Evolutionary conservation across 192 early-diverging fungal species (phyloP).

Genomic region (Umbelopsis sp.): DNA sequence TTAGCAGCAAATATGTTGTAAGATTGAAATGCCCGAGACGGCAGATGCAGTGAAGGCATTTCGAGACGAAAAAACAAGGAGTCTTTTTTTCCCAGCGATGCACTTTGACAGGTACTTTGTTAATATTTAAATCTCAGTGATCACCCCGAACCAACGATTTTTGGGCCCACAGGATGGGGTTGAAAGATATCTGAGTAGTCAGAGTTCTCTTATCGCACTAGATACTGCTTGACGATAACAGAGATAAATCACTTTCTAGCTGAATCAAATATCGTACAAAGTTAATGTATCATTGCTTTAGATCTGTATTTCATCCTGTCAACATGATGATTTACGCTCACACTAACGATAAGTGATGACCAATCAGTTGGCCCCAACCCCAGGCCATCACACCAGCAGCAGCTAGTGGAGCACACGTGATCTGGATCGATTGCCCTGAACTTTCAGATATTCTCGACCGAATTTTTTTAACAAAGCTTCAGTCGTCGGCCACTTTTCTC

Average conservation of each 20-base stretch:
- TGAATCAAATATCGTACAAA: too few relatives aligned
- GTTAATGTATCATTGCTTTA: too few relatives aligned
- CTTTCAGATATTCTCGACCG: neutral
- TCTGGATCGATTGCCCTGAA: constrained; percentile 1
- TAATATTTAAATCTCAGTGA: neutral
- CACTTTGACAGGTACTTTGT: neutral
- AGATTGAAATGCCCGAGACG: constrained; percentile 57
- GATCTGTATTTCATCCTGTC: too few relatives aligned
- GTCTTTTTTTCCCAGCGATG: neutral
- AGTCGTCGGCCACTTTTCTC: neutral
- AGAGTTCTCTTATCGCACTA: too few relatives aligned
- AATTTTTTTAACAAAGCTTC: neutral
- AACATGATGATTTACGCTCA: too few relatives aligned
- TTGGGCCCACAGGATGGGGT: constrained; percentile 8
- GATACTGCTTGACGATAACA: too few relatives aligned
- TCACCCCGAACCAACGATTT: neutral
- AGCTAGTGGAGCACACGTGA: neutral
- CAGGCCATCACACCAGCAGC: neutral
- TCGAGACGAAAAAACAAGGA: neutral
- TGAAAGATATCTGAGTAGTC: neutral
- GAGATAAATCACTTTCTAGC: too few relatives aligned
- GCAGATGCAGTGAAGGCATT: constrained; percentile 43
- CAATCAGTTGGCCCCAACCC: constrained; percentile 4
- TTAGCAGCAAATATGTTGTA: constrained; percentile 78
- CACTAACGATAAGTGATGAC: neutral